Conservation (phyloP, 768 basidiomycete species). For the Boletus sp. region DNA sequence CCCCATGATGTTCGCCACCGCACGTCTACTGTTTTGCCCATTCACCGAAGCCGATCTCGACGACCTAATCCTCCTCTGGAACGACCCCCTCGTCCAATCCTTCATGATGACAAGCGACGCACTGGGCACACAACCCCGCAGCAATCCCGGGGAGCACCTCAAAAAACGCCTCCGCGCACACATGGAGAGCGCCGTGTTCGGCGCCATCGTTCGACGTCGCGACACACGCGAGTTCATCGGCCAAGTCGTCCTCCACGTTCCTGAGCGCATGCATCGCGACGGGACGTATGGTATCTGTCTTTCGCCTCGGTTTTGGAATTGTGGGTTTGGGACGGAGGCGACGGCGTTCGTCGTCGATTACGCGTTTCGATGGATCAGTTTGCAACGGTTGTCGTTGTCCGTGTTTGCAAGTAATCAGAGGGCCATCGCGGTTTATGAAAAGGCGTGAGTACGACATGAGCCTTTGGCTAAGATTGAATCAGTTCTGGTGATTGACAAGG, state of each 20-base stretch:
- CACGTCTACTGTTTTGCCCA: constrained; percentile 34
- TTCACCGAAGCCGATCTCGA: constrained; percentile 32
- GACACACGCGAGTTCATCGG: constrained; percentile 33
- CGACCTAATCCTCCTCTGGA: constrained; percentile 28
- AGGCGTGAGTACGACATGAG: constrained; percentile 33
- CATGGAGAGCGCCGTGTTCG: constrained; percentile 28
- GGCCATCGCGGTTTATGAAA: constrained; percentile 40
- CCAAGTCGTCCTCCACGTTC: constrained; percentile 26
- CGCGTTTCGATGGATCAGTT: constrained; percentile 36
- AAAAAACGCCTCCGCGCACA: constrained; percentile 16
- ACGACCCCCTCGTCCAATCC: constrained; percentile 27
- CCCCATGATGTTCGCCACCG: constrained; percentile 32
- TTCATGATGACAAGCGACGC: constrained; percentile 14
- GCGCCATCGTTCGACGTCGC: constrained; percentile 27
- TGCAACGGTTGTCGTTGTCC: constrained; percentile 41
- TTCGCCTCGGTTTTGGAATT: constrained; percentile 32
- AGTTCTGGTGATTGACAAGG: background rate
- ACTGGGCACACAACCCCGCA: constrained; percentile 2
- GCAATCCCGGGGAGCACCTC: constrained; percentile 9
- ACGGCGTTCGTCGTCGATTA: constrained; percentile 40
- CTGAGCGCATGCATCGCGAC: constrained; percentile 28
- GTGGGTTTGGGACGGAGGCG: constrained; percentile 42
- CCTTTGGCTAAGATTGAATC: background rate
- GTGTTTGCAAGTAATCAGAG: constrained; percentile 38
- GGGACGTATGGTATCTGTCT: constrained; percentile 34